Evolutionary conservation across 2,329 filamentous ascomycete genomes (phyloP), one percentile per base, ranked within the genome.

Genomic region (Trichoderma sp.): DNA sequence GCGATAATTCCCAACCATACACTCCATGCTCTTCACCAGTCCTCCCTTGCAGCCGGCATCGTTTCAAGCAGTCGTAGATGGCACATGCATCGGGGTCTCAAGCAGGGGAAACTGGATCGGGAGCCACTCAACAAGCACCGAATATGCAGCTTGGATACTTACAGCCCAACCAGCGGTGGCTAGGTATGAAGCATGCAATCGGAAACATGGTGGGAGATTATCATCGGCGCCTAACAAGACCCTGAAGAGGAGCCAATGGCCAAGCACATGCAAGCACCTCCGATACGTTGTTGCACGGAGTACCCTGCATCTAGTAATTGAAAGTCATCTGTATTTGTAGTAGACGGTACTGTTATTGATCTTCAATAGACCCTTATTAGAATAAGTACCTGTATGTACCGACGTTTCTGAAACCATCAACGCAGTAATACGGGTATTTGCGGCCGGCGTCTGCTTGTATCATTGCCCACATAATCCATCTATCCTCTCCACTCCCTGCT

Each of bases 121-220:
- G 60, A 65, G 71, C 71, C 71, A 65, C 69, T 38, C 60, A 56
- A 38, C 7, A 27, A 45, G 29, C 60, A 21, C 41, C 14, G 31
- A 56, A 65, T 29, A 56, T 65, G 71, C 71, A 65, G 71, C 60
- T 56, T 29, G 71, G 29, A 56, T 53, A 53, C 29, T 53, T 63
- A 60, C 71, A 73, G 71, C 71, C 71, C 60, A 65, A 73, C 41
- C 71, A 65, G 38, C 59, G 41, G 41, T 38, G 41, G 31, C 41
- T 21, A n/a, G n/a, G n/a, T n/a, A 35, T 53, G 21, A 64, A 21
- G 60, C 71, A 53, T 21, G 41, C 29, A 12, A 18, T 11, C 71
- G 31, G 71, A 27, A 56, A 56, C 7, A 21, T 21, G 59, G 33
- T 33, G 53, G 24, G 35, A 33, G 27, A 31, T 29, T 38, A 38